Conservation (phyloP, 345 rosid genomes). For the Eucalyptus erythrocorys region DNA sequence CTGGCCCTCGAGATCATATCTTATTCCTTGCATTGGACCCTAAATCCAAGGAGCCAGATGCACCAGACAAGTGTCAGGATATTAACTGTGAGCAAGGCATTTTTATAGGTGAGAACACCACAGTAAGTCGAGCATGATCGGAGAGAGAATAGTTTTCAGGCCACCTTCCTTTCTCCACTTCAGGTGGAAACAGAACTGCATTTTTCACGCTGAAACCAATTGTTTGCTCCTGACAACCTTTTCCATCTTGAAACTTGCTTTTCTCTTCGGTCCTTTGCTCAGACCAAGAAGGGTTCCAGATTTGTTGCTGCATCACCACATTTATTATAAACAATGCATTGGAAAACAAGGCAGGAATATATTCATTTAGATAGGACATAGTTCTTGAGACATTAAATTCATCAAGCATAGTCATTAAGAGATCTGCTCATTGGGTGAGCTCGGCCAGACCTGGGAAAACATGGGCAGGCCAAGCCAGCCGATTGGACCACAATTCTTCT, state of each 20-base stretch:
- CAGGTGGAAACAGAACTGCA: slow-evolving; percentile 74
- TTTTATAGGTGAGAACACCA: slow-evolving; percentile 66
- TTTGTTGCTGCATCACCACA: slow-evolving; percentile 50
- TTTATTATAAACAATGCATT: neutral
- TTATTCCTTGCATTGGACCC: neutral
- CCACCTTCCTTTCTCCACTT: slow-evolving; percentile 89
- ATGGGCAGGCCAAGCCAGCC: neutral
- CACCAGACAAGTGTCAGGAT: neutral
- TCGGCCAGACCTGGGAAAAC: neutral
- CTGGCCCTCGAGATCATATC: neutral
- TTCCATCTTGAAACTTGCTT: neutral
- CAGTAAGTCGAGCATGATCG: slow-evolving; percentile 86
- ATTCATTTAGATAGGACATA: neutral
- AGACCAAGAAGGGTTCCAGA: slow-evolving; percentile 57
- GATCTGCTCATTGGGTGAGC: neutral
- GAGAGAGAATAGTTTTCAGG: slow-evolving; percentile 81
- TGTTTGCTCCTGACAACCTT: slow-evolving; percentile 38
- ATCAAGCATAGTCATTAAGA: neutral
- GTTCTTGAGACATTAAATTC: neutral
- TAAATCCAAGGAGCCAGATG: neutral
- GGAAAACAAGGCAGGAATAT: neutral
- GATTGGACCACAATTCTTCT: neutral
- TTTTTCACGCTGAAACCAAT: slow-evolving; percentile 64
- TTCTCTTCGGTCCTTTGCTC: slow-evolving; percentile 29
- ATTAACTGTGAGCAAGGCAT: slow-evolving; percentile 32